Evolutionary conservation across 2,329 filamentous ascomycete species (phyloP).

Genomic region (Spiromastix sp.): DNA sequence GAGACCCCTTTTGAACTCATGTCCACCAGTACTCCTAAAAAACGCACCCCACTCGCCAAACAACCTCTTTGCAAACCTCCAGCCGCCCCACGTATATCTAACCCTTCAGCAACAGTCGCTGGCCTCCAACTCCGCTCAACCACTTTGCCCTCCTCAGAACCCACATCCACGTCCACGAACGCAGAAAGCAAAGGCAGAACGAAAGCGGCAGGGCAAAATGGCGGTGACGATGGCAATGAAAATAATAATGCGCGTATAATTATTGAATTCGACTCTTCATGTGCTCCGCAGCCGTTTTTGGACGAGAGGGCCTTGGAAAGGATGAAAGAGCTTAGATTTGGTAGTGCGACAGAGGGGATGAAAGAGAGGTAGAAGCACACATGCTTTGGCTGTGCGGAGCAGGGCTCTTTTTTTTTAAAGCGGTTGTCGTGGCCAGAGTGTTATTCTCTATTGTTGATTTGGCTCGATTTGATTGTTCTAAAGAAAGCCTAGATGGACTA

Average conservation of each 20-base stretch:
- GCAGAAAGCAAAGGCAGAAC: not conserved
- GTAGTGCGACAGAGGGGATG: too few relatives aligned
- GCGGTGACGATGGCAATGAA: not conserved
- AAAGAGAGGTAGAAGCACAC: not conserved
- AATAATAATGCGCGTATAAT: not conserved
- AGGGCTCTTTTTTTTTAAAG: too few relatives aligned
- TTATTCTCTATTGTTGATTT: too few relatives aligned
- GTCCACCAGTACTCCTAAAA: not conserved
- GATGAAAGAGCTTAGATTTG: slow-evolving; percentile 4
- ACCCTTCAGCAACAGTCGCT: slow-evolving; percentile 7
- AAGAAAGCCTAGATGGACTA: too few relatives aligned
- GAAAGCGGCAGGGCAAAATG: not conserved
- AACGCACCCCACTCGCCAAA: slow-evolving; percentile 5
- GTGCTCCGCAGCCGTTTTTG: slow-evolving; percentile 11
- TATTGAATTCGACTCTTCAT: slow-evolving; percentile 11
- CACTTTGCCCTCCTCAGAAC: not conserved
- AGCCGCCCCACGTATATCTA: slow-evolving; percentile 1
- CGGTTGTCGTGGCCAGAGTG: too few relatives aligned
- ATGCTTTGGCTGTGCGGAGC: not conserved
- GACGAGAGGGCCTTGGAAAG: slow-evolving; percentile 8
- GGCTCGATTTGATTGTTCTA: too few relatives aligned
- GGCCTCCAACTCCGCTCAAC: slow-evolving; percentile 8
- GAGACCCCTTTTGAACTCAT: too few relatives aligned
- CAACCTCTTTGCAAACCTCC: slow-evolving; percentile 8
- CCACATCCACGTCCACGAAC: not conserved